These are phyloP conservation scores for Penicillium sp. DNA, from an alignment of 2,329 filamentous ascomycete genomes.

Conservation along the genomic window DNA sequence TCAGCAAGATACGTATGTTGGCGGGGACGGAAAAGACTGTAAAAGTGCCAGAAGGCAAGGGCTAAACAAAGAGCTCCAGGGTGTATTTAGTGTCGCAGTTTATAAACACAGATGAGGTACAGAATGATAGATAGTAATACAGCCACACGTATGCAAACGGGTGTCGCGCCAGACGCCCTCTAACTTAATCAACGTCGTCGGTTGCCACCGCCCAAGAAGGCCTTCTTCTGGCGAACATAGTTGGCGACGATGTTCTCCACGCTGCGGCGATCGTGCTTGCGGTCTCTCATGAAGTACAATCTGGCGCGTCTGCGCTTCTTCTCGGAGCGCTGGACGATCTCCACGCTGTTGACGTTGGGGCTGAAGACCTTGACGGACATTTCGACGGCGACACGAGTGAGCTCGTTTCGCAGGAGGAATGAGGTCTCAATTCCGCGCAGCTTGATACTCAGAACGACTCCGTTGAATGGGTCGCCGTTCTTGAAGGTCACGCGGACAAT, in stretches of 20 bases:
- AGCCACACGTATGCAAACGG: constrained; percentile 10
- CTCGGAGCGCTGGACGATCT: constrained; percentile 83
- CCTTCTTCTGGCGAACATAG: constrained; percentile 60
- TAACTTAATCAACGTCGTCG: constrained; percentile 20
- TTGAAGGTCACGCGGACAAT: constrained; percentile 86
- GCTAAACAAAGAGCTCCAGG: neutral
- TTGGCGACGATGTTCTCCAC: constrained; percentile 77
- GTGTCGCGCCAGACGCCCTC: constrained; percentile 11
- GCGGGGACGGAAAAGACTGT: neutral
- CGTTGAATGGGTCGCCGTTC: constrained; percentile 84
- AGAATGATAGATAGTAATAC: constrained; percentile 14
- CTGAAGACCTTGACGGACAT: constrained; percentile 98
- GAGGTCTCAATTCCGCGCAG: constrained; percentile 86
- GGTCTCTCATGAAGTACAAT: constrained; percentile 87
- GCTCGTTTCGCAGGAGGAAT: constrained; percentile 79
- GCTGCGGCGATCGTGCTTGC: constrained; percentile 82
- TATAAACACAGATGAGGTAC: constrained; percentile 13
- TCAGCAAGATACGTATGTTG: neutral
- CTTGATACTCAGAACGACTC: constrained; percentile 84
- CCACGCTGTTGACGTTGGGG: constrained; percentile 84
- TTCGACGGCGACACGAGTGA: constrained; percentile 87
- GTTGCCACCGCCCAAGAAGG: constrained; percentile 38
- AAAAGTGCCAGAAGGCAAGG: neutral
- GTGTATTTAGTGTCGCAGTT: constrained; percentile 12
- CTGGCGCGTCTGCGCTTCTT: constrained; percentile 85